Base-by-base conservation (phyloP, 2,329 filamentous ascomycete species). In the Pseudogymnoascus sp. region DNA sequence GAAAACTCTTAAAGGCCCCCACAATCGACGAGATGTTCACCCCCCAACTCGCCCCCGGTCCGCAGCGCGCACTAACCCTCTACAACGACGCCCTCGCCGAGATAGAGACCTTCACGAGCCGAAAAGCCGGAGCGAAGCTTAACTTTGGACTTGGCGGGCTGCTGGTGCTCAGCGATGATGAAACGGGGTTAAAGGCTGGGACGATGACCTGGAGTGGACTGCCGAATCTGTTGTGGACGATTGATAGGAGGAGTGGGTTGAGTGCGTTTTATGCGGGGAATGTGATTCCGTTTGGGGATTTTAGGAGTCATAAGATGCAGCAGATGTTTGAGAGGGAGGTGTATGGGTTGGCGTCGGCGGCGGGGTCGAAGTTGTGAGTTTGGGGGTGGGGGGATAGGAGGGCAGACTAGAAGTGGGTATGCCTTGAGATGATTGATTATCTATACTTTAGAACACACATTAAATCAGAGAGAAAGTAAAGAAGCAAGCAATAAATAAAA, bases 171-270 rank as follows among this genome's bases (percentile, higher is more conserved):
- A 73, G 75, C 5, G 70, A 77, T 26, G 69, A 72, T 40, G 74
- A 74, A 3, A 71, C 69, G 3, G 69, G 76, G 62, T 72, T 78
- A 60, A 76, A 71, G 65, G 72, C 70, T 31, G 76, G 76, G 1
- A 75, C 75, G 3, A 31, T 81, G 65, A 70, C 71, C 4, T 82
- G 80, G 80, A 72, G 75, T 51, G 80, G 80, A 0, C 74, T 78
- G 64, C 72, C 76, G 10, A 82, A 82, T 68, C 66, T 78, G 3
- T 74, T 75, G 16, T 83, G 80, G 80, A 76, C 77, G 66, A 68
- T 79, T 70, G 73, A 75, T 69, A 66, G 75, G 1, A 69, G 72
- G 34, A 72, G 73, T 5, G 79, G 76, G 0, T 18, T 81, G 4
- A 76, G 74, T 54, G 73, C 76, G 7, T 71, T 77, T 14, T 78